phyloP scores from a whole-genome alignment of 1,139 yeast species.

The Torulaspora pretoriensis region DNA sequence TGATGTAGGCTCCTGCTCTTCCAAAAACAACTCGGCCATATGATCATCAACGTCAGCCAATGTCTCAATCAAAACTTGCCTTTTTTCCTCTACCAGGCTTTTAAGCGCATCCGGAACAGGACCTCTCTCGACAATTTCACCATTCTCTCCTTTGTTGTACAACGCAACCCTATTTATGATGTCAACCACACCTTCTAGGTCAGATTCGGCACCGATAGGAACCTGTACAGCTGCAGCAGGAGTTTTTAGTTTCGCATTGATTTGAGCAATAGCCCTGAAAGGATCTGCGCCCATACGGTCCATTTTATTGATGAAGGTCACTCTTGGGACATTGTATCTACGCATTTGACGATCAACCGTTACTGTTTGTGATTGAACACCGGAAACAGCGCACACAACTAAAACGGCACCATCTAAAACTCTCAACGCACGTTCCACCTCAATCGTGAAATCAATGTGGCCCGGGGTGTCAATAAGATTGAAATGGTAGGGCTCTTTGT shows the following conservation, averaged over 20 bases:
- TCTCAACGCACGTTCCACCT: conserved; percentile 94
- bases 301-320: conserved; percentile 96
- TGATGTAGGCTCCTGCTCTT: conserved; percentile 80
- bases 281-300: conserved; percentile 99
- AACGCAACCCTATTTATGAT: conserved; percentile 82
- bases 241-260: conserved; percentile 77
- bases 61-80: conserved; percentile 80
- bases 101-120: conserved; percentile 72
- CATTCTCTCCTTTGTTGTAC: conserved; percentile 89
- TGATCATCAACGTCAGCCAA: conserved; percentile 97
- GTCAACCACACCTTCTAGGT: conserved; percentile 84
- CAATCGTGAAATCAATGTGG: conserved; percentile 96
- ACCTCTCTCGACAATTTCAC: conserved; percentile 62
- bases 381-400: conserved; percentile 96
- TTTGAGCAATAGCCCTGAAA: conserved; percentile 88
- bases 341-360: conserved; percentile 99
- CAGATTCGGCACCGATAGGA: conserved; percentile 90
- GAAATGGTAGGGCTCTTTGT: conserved; percentile 66
- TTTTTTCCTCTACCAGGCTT: conserved; percentile 76
- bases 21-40: conserved; percentile 87
- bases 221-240: conserved; percentile 98
- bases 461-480: conserved; percentile 97
- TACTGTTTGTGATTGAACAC: conserved; percentile 97
- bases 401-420: conserved; percentile 97
- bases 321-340: conserved; percentile 93